phyloP scores from a whole-genome alignment of 2,329 filamentous ascomycete species.

The Penicillium crustosum region DNA sequence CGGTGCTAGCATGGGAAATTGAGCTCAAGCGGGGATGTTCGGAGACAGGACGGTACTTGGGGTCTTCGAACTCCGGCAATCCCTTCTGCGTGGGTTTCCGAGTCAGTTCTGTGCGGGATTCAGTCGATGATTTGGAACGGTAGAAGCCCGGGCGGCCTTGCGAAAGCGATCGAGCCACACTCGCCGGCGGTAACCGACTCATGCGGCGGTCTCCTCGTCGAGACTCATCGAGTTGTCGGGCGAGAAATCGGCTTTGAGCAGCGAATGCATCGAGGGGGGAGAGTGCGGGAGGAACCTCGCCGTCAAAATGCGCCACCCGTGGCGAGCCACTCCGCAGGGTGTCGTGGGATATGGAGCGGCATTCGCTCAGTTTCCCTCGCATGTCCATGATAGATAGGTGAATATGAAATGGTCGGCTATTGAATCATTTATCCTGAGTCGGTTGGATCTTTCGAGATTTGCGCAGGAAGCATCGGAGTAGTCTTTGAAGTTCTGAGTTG shows the following conservation, averaged over 20 bases:
- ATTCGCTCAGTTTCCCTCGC: constrained; percentile 60
- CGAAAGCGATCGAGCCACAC: constrained; percentile 76
- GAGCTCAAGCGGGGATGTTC: constrained; percentile 74
- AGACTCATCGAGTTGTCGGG: constrained; percentile 80
- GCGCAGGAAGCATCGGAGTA: constrained; percentile 38
- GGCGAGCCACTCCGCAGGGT: constrained; percentile 64
- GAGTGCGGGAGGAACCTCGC: constrained; percentile 77
- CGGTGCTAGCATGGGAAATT: constrained; percentile 43
- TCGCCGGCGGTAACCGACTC: constrained; percentile 80
- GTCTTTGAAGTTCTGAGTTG: not conserved
- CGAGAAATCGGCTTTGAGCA: constrained; percentile 82
- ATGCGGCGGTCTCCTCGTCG: constrained; percentile 72
- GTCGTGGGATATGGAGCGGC: constrained; percentile 58
- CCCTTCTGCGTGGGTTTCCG: constrained; percentile 42
- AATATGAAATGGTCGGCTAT: not conserved
- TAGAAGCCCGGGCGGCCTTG: constrained; percentile 79
- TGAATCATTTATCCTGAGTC: constrained; percentile 14
- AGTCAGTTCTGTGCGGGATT: constrained; percentile 34
- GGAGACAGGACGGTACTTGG: constrained; percentile 62
- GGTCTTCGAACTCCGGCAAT: constrained; percentile 44
- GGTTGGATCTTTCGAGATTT: constrained; percentile 4
- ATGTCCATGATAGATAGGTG: constrained; percentile 48
- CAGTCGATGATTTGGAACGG: constrained; percentile 68
- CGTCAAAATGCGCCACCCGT: constrained; percentile 68
- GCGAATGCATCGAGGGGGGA: constrained; percentile 96